These are phyloP conservation scores for Bryoerythrophyllum caledonicum DNA, from an alignment of 225 moss, liverwort and hornwort species.

Conservation along the genomic window DNA sequence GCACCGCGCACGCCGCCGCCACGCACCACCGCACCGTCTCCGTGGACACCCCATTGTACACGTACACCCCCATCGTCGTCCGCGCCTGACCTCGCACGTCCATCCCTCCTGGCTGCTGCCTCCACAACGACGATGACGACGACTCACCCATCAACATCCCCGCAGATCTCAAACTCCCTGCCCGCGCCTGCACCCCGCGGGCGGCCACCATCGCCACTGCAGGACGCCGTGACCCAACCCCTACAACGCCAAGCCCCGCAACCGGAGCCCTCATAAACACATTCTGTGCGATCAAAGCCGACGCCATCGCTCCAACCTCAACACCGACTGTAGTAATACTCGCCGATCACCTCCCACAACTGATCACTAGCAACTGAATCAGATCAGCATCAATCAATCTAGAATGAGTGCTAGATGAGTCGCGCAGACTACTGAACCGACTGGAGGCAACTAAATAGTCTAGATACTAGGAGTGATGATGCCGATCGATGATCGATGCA, in stretches of 20 bases:
- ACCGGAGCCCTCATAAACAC: background rate
- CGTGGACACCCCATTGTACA: slow-evolving; percentile 13
- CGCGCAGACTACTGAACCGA: background rate
- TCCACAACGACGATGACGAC: slow-evolving; percentile 25
- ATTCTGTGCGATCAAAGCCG: slow-evolving; percentile 22
- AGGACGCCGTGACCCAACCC: background rate
- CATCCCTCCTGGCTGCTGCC: background rate
- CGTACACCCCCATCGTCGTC: slow-evolving; percentile 27
- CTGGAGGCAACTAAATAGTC: background rate
- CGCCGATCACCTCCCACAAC: background rate
- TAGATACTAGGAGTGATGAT: too few relatives aligned
- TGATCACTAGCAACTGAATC: background rate
- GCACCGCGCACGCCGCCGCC: slow-evolving; percentile 34
- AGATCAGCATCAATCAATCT: background rate
- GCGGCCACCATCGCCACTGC: background rate
- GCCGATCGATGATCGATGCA: background rate
- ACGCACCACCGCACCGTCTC: slow-evolving; percentile 50
- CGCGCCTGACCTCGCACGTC: background rate
- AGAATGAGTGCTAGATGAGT: background rate
- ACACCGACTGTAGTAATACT: background rate
- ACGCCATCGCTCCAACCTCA: slow-evolving; percentile 29
- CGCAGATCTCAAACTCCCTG: background rate
- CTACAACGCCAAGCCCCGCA: background rate
- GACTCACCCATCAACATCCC: slow-evolving; percentile 28
- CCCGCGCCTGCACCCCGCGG: background rate